Base-by-base conservation (phyloP, 208 protist genomes). In the Leishmania turanica region DNA sequence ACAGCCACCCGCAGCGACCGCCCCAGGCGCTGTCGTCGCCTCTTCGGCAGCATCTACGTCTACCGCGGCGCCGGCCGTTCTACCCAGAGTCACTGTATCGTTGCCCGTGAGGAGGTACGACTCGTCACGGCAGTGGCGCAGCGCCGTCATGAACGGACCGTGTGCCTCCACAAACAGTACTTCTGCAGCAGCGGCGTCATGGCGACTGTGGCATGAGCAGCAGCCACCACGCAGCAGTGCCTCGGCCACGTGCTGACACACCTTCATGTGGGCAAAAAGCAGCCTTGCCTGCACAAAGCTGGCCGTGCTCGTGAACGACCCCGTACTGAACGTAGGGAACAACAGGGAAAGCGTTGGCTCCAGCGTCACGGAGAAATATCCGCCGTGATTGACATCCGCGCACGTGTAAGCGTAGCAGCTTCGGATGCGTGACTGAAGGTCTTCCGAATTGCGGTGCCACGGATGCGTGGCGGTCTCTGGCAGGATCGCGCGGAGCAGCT, bases 111-210 rank as follows among this genome's bases (percentile, higher is more conserved):
- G 58, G 45, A 82, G 77, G 58, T 82, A 78, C 71, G 62, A 69
- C n/a, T 81, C 69, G 3, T 82, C 82, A 49, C 82, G 73, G 53
- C 82, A 79, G 54, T 62, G 77, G 7, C 77, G 82, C 77, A 66
- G 77, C 45, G 64, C 62, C 1, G 77, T 51, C 6, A 81, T 37
- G 82, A 64, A 72, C 7, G 73, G 40, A 7, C n/a, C 2, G 73
- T 85, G 77, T 49, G 75, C 77, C 65, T 85, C 77, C 77, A 82
- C 31, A 64, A 84, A 65, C 40, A 85, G 70, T n/a, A 82, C 75
- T 34, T 51, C 62, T 1, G 77, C n/a, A 62, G 58, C 72, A 24
- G 58, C 1, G 4, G 81, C 40, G 0, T 70, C 42, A n/a, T 45
- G 24, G 17, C 19, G 42, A 49, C 71, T 24, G 58, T 62, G 34